Conservation (phyloP, 345 rosid species). For the Pistacia vera region DNA sequence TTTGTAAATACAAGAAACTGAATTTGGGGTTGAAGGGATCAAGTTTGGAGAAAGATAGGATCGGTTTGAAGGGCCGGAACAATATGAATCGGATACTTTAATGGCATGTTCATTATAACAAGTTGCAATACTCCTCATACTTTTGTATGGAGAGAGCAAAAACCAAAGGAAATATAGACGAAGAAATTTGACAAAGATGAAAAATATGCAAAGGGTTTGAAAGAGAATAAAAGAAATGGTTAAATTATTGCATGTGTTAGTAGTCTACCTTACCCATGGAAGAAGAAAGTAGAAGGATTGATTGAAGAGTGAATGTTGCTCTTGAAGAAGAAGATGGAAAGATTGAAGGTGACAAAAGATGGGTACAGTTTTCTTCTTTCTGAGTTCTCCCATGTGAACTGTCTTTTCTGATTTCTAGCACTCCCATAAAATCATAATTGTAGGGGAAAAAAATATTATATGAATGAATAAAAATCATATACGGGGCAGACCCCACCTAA, state of each 20-base stretch:
- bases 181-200: not conserved
- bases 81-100: slow-evolving; percentile 74
- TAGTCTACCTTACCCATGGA: slow-evolving; percentile 32
- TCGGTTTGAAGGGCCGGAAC: slow-evolving; percentile 72
- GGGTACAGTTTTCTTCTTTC: slow-evolving; percentile 18
- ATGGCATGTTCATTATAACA: slow-evolving; percentile 87
- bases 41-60: slow-evolving; percentile 51
- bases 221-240: not conserved
- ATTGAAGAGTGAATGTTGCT: not conserved
- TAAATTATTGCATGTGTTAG: not conserved
- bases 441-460: too few relatives aligned
- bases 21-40: slow-evolving; percentile 52
- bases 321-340: slow-evolving; percentile 16
- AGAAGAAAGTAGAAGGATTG: slow-evolving; percentile 31
- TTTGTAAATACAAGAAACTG: slow-evolving; percentile 63
- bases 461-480: slow-evolving; percentile 11
- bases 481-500: not conserved
- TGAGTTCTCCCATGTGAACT: slow-evolving; percentile 42
- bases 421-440: slow-evolving; percentile 11
- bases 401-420: slow-evolving; percentile 31
- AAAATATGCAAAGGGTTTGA: not conserved
- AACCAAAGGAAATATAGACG: not conserved
- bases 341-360: slow-evolving; percentile 51
- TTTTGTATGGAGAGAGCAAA: not conserved
- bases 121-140: slow-evolving; percentile 71